Evolutionary conservation across 495 filamentous ascomycete genomes (phyloP), one percentile per base, ranked within the genome.

Genomic region (Cercophora scortea): DNA sequence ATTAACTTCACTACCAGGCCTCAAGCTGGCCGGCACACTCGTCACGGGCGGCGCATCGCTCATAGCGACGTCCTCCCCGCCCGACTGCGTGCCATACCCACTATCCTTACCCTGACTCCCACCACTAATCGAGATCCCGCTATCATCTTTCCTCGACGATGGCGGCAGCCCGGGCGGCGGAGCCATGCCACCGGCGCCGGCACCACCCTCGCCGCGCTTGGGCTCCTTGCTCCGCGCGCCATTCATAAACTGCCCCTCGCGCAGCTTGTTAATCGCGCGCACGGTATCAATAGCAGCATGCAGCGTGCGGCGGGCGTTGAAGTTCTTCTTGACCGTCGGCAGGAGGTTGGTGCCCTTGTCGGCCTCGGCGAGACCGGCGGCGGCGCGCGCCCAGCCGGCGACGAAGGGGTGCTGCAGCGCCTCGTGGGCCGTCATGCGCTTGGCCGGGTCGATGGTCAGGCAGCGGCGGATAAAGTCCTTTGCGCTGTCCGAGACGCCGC

Each of bases 251-350:
- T 89, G 86, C 12, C 87, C 90, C 57, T 95, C 93, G 47, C 92
- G 77, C 42, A 98, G 70, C 72, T 98, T 96, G 65, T 96, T 96
- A 65, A 98, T 96, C 0, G 93, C 93, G n/a, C 94, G 80, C 43
- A 98, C 90, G 0, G 94, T 96, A 67, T 98, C 93, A 66, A 98
- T 97, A 32, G 93, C 93, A 11, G 91, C 90, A 69, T 97, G 93
- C 48, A 98, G 76, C 8, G 92, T 97, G 52, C 90, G 78, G 32
- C 92, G 78, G 8, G 93, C 93, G 59, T 98, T 98, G 77, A 98
- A 98, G 72, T 98, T 98, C 83, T 96, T 96, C 81, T 94, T 94
- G 56, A 98, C 88, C 3, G 84, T 87, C 1, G 93, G 93, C 54
- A 97, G 74, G 49, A 98, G 74, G 72, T 98, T 93, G 45, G 80